Evolutionary conservation across 345 rosid genomes (phyloP).

Genomic region (Lepidium africanum): DNA sequence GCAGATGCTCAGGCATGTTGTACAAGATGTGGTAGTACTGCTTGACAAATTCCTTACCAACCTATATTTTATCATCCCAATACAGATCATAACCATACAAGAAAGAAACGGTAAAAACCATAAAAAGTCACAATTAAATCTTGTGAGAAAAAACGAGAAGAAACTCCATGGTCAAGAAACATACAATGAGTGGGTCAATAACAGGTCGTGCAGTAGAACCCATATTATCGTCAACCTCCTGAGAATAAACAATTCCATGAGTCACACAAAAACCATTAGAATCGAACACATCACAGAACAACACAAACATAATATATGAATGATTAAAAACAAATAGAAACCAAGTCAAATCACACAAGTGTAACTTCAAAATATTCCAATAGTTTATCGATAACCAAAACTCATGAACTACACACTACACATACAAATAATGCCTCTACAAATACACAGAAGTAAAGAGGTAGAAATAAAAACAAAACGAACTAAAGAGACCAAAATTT

Average conservation of each 20-base stretch:
- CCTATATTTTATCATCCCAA: constrained; percentile 21
- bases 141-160: background rate
- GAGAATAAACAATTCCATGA: constrained; percentile 4
- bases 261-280: background rate
- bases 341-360: background rate
- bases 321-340: background rate
- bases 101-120: background rate
- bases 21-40: constrained; percentile 43
- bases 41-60: constrained; percentile 39
- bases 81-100: background rate
- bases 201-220: constrained; percentile 34
- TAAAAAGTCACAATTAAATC: background rate
- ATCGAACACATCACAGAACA: background rate
- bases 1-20: constrained; percentile 36
- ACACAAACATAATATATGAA: background rate
- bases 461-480: background rate
- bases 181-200: constrained; percentile 18
- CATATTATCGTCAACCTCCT: constrained; percentile 24
- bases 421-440: background rate
- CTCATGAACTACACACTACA: background rate
- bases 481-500: background rate
- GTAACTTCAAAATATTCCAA: background rate
- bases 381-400: background rate
- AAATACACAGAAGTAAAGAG: background rate
- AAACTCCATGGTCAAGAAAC: background rate